These are phyloP conservation scores for Lotmaria passim DNA, from an alignment of 208 protist genomes.

Conservation along the genomic window DNA sequence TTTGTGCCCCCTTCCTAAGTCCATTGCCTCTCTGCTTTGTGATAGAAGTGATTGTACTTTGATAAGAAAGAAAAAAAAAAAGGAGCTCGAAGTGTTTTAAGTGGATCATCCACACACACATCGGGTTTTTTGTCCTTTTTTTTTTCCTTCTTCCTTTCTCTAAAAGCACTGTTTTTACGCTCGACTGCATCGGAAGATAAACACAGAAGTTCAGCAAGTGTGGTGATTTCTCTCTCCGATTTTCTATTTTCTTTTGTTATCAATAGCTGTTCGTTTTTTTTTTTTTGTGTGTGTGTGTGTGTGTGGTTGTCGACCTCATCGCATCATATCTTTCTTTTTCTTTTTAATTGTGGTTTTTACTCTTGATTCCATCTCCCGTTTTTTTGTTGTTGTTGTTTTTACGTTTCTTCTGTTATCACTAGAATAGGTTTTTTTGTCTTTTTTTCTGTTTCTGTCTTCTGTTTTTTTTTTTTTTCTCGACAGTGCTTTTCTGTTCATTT, in stretches of 20 bases:
- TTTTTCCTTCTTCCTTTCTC: not conserved
- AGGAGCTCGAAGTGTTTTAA: too few relatives aligned
- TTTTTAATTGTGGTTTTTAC: constrained; percentile 1
- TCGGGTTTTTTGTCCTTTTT: not conserved
- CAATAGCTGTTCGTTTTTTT: too few relatives aligned
- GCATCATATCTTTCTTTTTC: not conserved
- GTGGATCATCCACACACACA: too few relatives aligned
- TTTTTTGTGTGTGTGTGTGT: not conserved
- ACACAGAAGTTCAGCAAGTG: not conserved
- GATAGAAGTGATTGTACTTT: not conserved
- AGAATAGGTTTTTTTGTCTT: not conserved
- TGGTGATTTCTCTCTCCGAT: too few relatives aligned
- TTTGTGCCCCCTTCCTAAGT: not conserved
- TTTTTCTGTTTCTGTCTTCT: constrained; percentile 1
- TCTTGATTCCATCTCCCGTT: not conserved
- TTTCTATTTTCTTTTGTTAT: too few relatives aligned
- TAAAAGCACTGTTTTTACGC: not conserved
- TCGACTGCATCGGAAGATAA: too few relatives aligned
- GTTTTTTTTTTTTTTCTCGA: constrained; percentile 1
- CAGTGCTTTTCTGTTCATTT: constrained; percentile 8
- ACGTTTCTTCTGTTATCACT: not conserved
- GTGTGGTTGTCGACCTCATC: not conserved
- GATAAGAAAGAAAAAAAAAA: too few relatives aligned
- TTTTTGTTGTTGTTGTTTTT: not conserved
- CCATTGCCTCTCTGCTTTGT: not conserved